A percentile compares a stretch with the other conserved stretches of the same genome.
These are phyloP conservation scores for Lachancea dasiensis DNA, from an alignment of 805 yeast genomes.

Conservation along the genomic window DNA sequence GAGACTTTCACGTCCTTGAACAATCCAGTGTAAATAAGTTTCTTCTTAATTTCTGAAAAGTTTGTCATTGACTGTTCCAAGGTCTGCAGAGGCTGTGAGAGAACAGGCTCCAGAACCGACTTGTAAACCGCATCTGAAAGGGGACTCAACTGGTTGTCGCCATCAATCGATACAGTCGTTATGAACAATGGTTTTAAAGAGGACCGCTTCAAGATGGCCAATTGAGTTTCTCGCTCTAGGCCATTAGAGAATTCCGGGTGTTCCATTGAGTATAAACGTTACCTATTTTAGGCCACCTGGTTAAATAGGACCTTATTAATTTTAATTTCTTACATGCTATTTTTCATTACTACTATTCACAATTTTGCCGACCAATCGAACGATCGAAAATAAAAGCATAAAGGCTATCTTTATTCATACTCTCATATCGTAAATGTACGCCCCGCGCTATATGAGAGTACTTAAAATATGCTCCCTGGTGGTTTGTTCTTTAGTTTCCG, in stretches of 20 bases:
- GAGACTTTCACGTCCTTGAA: conserved; percentile 38
- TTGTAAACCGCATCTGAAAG: conserved; percentile 42
- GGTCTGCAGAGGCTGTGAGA: conserved; percentile 39
- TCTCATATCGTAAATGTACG: background rate
- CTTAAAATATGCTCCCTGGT: background rate
- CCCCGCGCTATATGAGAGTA: too few species aligned
- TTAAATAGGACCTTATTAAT: too few species aligned
- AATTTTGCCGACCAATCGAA: too few species aligned
- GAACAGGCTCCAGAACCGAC: conserved; percentile 41
- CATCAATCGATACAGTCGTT: conserved; percentile 18
- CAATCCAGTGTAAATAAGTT: conserved; percentile 40
- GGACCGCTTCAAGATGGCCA: conserved; percentile 4
- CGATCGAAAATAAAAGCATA: too few species aligned
- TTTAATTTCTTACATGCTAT: too few species aligned
- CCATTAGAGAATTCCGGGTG: background rate
- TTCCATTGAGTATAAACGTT: conserved; percentile 1
- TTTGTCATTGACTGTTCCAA: conserved; percentile 33
- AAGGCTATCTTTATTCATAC: background rate
- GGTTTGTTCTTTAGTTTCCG: conserved; percentile 3
- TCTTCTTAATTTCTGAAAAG: conserved; percentile 33
- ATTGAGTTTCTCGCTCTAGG: background rate
- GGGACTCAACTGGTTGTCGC: conserved; percentile 17
- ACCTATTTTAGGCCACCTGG: too few species aligned
- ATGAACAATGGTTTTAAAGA: conserved; percentile 20
- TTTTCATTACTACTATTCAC: too few species aligned